Percentiles rank a stretch among this genome's conserved stretches.
These are phyloP conservation scores for Fusarium succisae DNA, from an alignment of 2,329 filamentous ascomycete genomes.

Conservation along the genomic window DNA sequence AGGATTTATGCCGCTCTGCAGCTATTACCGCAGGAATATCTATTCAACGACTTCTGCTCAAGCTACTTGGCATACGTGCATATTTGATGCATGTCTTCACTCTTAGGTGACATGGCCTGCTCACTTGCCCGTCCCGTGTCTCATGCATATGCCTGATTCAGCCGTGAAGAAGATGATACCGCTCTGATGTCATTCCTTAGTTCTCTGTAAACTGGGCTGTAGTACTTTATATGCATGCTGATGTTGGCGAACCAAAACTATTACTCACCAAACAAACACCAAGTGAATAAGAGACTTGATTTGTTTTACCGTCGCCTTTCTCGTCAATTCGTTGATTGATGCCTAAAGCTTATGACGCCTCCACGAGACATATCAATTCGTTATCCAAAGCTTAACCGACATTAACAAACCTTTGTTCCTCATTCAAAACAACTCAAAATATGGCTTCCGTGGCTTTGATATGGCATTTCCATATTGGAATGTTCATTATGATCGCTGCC, in stretches of 20 bases:
- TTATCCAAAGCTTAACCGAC: too few relatives aligned
- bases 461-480: neutral
- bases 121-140: neutral
- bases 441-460: rapidly evolving
- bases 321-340: too few relatives aligned
- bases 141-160: neutral
- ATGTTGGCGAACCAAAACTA: rapidly evolving
- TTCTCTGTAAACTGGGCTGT: rapidly evolving
- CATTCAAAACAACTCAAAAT: rapidly evolving
- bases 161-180: too few relatives aligned
- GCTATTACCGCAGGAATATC: neutral
- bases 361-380: too few relatives aligned
- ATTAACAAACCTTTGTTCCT: rapidly evolving
- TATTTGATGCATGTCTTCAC: rapidly evolving
- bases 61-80: neutral
- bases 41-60: rapidly evolving
- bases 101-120: neutral
- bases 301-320: neutral
- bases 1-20: neutral
- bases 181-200: too few relatives aligned
- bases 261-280: rapidly evolving
- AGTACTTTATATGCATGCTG: neutral
- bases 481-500: rapidly evolving
- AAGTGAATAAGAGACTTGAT: rapidly evolving
- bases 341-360: too few relatives aligned